phyloP scores from a whole-genome alignment of 306 rosid species.

The Gleditsia sinensis region DNA sequence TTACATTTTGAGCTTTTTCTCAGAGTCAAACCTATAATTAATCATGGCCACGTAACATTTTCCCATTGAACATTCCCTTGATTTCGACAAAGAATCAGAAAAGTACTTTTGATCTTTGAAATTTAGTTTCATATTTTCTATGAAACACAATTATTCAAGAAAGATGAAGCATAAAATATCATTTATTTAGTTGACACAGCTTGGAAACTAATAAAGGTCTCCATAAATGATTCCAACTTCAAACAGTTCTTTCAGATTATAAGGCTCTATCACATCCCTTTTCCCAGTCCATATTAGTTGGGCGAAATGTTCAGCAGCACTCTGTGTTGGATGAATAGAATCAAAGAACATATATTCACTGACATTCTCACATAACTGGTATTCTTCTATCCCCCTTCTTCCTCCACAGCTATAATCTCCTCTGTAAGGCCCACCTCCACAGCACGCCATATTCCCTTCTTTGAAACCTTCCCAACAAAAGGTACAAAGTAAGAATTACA shows the following conservation, averaged over 20 bases:
- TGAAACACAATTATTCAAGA: too few species aligned
- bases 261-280: slow-evolving; percentile 20
- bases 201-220: too few species aligned
- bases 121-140: too few species aligned
- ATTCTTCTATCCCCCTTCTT: slow-evolving; percentile 43
- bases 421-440: slow-evolving; percentile 63
- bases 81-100: too few species aligned
- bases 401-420: slow-evolving; percentile 67
- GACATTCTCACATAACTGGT: slow-evolving; percentile 42
- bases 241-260: slow-evolving; percentile 43
- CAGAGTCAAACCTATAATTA: too few species aligned
- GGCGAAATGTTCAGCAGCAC: slow-evolving; percentile 40
- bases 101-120: too few species aligned
- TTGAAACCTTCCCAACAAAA: slow-evolving; percentile 40
- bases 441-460: slow-evolving; percentile 55
- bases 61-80: too few species aligned
- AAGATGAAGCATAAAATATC: too few species aligned
- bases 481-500: neutral
- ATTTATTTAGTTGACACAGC: too few species aligned
- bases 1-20: too few species aligned
- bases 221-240: too few species aligned
- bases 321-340: slow-evolving; percentile 48
- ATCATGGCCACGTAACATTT: too few species aligned
- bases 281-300: slow-evolving; percentile 43
- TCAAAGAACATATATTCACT: slow-evolving; percentile 54